Evolutionary conservation across 768 basidiomycete genomes (phyloP), one percentile per base, ranked within the genome.

Genomic region (Lentinula aciculospora): DNA sequence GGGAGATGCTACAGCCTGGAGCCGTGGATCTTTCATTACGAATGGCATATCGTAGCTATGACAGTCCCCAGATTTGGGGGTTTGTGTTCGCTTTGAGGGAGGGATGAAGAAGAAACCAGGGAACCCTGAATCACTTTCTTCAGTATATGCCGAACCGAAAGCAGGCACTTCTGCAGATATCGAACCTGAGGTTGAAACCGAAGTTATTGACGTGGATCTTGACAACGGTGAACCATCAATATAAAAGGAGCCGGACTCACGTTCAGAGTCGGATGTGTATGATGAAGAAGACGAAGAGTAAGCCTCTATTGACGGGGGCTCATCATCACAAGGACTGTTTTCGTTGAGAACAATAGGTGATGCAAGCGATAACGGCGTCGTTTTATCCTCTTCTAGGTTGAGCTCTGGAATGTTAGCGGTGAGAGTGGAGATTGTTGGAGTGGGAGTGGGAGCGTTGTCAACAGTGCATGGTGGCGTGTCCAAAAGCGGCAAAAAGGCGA

Each of bases 401-500:
- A 29, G 47, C 28, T 29, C 25, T 5, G 32, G 27, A 17, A 31
- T 53, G 5, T 19, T 25, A 19, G 50, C 19, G 21, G 29, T 34
- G 21, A 23, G 50, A 53, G 32, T 53, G n/a, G 9, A 50, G 28
- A 31, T 50, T 39, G 53, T 36, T n/a, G n/a, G n/a, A n/a, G n/a
- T n/a, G 13, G 53, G 36, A 39, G 36, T 27, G 29, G 53, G 36
- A 39, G 36, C 17, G 15, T 53, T 58, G 17, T 60, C 32, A 28
- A 21, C 60, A 17, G 63, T 63, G 8, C 60, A 59, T 1, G 68
- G 58, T 4, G 69, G 67, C 1, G 74, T 68, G 44, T 76, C 72
- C 23, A 76, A 64, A 17, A 77, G 64, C 0, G 75, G 75, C 31
- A 76, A 46, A 58, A 73, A 75, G 1, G 71, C 57, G 49, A 76